Evolutionary conservation across 2,329 filamentous ascomycete species (phyloP).

Genomic region (Clathrospora elynae): DNA sequence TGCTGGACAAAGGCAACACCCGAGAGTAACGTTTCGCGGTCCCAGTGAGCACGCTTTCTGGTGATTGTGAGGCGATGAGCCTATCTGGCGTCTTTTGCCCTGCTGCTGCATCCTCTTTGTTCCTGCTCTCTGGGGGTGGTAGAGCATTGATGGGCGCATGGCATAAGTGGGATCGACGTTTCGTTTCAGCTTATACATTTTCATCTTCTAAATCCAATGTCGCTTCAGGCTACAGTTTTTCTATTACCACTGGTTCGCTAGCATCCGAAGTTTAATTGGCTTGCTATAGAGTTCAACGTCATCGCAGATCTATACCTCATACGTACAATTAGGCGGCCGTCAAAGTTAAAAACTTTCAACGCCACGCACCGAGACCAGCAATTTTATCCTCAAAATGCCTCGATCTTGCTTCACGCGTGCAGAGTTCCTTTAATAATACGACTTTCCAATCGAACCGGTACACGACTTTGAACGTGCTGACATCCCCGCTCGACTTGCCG

Average conservation of each 20-base stretch:
- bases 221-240: background rate
- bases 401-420: slow-evolving; percentile 7
- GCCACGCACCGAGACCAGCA: background rate
- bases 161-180: slow-evolving; percentile 38
- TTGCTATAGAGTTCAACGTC: too few species aligned
- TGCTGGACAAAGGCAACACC: slow-evolving; percentile 47
- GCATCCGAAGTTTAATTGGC: too few species aligned
- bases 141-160: slow-evolving; percentile 31
- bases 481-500: slow-evolving; percentile 18
- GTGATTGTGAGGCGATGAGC: slow-evolving; percentile 26
- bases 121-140: slow-evolving; percentile 20
- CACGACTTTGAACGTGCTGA: slow-evolving; percentile 22
- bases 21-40: slow-evolving; percentile 32
- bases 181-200: slow-evolving; percentile 44
- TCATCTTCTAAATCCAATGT: background rate
- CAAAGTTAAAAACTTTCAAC: slow-evolving; percentile 3
- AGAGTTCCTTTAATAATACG: slow-evolving; percentile 20
- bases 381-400: slow-evolving; percentile 1
- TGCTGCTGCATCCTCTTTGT: slow-evolving; percentile 31
- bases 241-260: too few species aligned
- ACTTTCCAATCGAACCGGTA: slow-evolving; percentile 18
- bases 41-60: slow-evolving; percentile 6
- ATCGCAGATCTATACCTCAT: slow-evolving; percentile 11
- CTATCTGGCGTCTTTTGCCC: slow-evolving; percentile 41
- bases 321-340: slow-evolving; percentile 15